Evolutionary conservation across 345 rosid species (phyloP), one percentile per base, ranked within the genome.

Genomic region (Anacardium occidentale): DNA sequence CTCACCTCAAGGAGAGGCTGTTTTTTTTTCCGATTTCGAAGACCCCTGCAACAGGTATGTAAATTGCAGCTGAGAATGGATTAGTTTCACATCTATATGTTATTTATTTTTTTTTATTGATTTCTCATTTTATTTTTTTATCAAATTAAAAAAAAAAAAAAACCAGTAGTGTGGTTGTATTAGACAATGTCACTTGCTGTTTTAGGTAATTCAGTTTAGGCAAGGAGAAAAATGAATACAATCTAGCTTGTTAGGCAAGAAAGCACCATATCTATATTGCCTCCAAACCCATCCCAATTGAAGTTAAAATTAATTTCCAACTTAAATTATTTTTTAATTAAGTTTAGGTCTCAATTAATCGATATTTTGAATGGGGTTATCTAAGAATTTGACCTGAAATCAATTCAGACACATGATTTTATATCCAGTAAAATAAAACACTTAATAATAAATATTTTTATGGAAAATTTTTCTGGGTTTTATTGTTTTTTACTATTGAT

Each of bases 241-340:
- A 4, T 50, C 24, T n/a, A 52, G 56, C 59, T 0, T 13, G 61
- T 37, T 45, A 42, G 6, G 48, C 25, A 59, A 62, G 40, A 29
- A 44, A 48, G 45, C 72, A 92, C 98, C 94, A 51, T 92, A 92
- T 88, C 91, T 89, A 74, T 89, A 92, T n/a, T 52, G 99, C 94
- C 82, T 89, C 98, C 62, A 95, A 85, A 45, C 99, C 99, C 99
- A 92, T 92, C 65, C 96, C 97, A 75, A 95, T 73, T 60, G 52
- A n/a, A n/a, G n/a, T n/a, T n/a, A n/a, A n/a, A n/a, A n/a, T n/a
- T n/a, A n/a, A n/a, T n/a, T n/a, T n/a, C n/a, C n/a, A n/a, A n/a
- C n/a, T n/a, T n/a, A n/a, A n/a, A n/a, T n/a, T n/a, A n/a, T n/a
- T n/a, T n/a, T n/a, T n/a, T n/a, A n/a, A n/a, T n/a, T n/a, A n/a